A percentile compares a stretch with the other conserved stretches of the same genome.
Evolutionary conservation across 179 eudicot genomes (phyloP).

Genomic region (Beta macrorhiza): DNA sequence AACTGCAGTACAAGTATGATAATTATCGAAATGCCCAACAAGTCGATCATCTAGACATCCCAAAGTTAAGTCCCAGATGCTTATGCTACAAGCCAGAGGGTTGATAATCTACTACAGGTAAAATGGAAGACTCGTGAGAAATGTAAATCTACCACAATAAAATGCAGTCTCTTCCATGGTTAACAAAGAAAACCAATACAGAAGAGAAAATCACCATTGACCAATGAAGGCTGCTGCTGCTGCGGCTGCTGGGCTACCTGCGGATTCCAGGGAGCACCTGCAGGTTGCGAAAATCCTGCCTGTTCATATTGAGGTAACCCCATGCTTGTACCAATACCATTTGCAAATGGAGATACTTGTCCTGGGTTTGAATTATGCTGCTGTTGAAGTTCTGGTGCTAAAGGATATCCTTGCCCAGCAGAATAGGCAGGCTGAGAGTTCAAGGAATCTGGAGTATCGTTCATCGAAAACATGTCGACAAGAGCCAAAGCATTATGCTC

Average conservation of each 20-base stretch:
- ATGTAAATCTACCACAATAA: not conserved
- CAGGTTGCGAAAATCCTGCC: slow-evolving; percentile 44
- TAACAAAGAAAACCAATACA: slow-evolving; percentile 15
- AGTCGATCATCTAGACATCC: not conserved
- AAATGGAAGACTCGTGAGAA: not conserved
- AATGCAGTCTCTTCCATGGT: not conserved
- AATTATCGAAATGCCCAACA: not conserved
- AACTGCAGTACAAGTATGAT: too few species aligned
- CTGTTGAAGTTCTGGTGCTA: slow-evolving; percentile 56
- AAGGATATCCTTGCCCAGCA: slow-evolving; percentile 47
- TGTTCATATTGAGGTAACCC: slow-evolving; percentile 54
- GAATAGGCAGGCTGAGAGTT: slow-evolving; percentile 45
- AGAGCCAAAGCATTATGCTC: slow-evolving; percentile 80
- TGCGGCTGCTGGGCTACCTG: slow-evolving; percentile 38
- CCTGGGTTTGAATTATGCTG: slow-evolving; percentile 55
- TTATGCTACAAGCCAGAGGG: not conserved
- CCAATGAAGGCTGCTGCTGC: slow-evolving; percentile 62
- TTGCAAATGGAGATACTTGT: slow-evolving; percentile 46
- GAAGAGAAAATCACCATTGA: slow-evolving; percentile 49
- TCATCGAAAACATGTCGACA: slow-evolving; percentile 64
- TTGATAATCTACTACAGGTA: not conserved
- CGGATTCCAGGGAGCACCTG: slow-evolving; percentile 62
- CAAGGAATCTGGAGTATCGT: slow-evolving; percentile 26
- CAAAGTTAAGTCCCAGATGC: not conserved
- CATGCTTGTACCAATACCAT: slow-evolving; percentile 53